Evolutionary conservation across 2,329 filamentous ascomycete genomes (phyloP).

Genomic region (Thelonectria olida): DNA sequence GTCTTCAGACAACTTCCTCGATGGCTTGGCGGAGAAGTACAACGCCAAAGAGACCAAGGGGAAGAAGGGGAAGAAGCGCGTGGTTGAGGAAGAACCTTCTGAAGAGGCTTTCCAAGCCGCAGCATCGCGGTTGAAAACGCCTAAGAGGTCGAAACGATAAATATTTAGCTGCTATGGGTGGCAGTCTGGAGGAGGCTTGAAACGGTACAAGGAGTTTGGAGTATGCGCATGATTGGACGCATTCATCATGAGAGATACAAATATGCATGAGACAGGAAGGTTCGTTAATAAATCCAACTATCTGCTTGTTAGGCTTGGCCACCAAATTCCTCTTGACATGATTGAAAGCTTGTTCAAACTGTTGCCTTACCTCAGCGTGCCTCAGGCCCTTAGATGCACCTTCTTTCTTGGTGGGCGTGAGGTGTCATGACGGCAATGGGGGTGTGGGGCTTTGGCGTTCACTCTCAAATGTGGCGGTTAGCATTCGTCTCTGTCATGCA

Average conservation of each 20-base stretch:
- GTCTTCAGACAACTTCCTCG: constrained; percentile 67
- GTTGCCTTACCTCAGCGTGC: too few relatives aligned
- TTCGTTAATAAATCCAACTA: background rate
- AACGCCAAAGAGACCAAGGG: constrained; percentile 52
- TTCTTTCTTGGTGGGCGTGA: too few relatives aligned
- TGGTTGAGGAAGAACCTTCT: constrained; percentile 70
- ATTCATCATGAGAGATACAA: background rate
- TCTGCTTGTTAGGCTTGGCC: too few relatives aligned
- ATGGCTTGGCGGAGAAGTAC: constrained; percentile 82
- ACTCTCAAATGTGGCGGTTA: too few relatives aligned
- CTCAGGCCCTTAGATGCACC: too few relatives aligned
- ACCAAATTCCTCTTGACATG: too few relatives aligned
- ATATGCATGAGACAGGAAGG: background rate
- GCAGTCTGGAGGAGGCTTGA: background rate
- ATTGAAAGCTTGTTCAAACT: too few relatives aligned
- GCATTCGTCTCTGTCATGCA: background rate
- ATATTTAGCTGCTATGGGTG: background rate
- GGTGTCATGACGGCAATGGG: background rate
- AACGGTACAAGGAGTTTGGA: background rate
- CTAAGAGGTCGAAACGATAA: constrained; percentile 39
- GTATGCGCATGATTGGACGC: background rate
- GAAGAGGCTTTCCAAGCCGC: constrained; percentile 70
- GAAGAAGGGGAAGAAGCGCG: constrained; percentile 63
- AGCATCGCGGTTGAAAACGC: constrained; percentile 55
- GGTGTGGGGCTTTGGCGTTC: background rate